phyloP scores from a whole-genome alignment of 306 rosid species.

The Astragalus glycyphyllos region DNA sequence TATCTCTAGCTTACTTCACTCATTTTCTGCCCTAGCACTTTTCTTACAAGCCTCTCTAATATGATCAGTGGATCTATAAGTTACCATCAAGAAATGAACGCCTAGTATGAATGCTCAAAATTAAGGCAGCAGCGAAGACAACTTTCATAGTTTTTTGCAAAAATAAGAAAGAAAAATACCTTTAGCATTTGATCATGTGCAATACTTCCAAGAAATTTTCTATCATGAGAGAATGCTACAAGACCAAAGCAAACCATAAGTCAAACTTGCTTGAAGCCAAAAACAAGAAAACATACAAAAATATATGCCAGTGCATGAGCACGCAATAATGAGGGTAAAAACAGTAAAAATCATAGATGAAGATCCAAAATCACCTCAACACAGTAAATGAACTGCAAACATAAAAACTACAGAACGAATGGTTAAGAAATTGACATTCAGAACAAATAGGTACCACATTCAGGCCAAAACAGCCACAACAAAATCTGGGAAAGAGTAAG shows the following conservation, averaged over 20 bases:
- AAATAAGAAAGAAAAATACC: slow-evolving; percentile 53
- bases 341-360: slow-evolving; percentile 4
- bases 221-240: slow-evolving; percentile 81
- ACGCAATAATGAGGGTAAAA: slow-evolving; percentile 32
- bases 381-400: background rate
- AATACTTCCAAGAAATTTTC: slow-evolving; percentile 82
- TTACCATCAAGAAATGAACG: slow-evolving; percentile 6
- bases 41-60: background rate
- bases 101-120: slow-evolving; percentile 1
- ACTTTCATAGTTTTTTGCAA: slow-evolving; percentile 6
- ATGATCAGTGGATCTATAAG: slow-evolving; percentile 6
- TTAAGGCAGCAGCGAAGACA: background rate
- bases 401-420: slow-evolving; percentile 1
- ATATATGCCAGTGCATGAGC: slow-evolving; percentile 2
- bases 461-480: background rate
- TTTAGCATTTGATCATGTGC: slow-evolving; percentile 79
- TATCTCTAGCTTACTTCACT: background rate
- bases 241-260: slow-evolving; percentile 43
- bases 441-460: slow-evolving; percentile 14
- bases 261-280: slow-evolving; percentile 34
- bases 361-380: slow-evolving; percentile 9
- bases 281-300: slow-evolving; percentile 6
- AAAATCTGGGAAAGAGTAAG: slow-evolving; percentile 21
- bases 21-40: slow-evolving; percentile 15
- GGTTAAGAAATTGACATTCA: background rate